Conservation (phyloP, 495 filamentous ascomycete species). For the Penicillium lividum region DNA sequence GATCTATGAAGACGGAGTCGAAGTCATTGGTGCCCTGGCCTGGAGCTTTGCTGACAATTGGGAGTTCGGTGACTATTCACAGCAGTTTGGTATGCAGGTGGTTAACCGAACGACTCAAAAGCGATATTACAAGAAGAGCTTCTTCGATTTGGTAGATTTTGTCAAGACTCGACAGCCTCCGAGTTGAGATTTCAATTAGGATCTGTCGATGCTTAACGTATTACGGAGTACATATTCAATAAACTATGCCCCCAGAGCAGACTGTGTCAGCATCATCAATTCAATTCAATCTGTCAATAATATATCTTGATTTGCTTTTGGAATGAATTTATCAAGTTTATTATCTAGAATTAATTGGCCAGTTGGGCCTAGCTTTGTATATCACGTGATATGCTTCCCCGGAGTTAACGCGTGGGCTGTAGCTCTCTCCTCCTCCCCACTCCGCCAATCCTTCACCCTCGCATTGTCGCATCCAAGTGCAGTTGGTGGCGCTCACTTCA, state of each 20-base stretch:
- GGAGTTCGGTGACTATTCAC: slow-evolving; percentile 45
- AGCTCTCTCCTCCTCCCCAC: not conserved
- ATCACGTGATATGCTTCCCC: not conserved
- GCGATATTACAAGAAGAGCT: slow-evolving; percentile 47
- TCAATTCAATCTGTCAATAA: too few species aligned
- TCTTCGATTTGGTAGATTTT: slow-evolving; percentile 51
- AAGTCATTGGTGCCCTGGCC: slow-evolving; percentile 46
- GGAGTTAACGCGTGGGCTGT: not conserved
- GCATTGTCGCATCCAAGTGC: not conserved
- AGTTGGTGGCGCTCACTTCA: not conserved
- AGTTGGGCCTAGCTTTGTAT: not conserved
- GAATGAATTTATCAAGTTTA: not conserved
- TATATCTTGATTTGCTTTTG: too few species aligned
- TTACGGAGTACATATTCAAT: too few species aligned
- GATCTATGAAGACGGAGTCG: slow-evolving; percentile 46
- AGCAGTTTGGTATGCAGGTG: slow-evolving; percentile 45
- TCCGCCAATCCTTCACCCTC: not conserved
- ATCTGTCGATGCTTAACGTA: too few species aligned
- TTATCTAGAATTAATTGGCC: not conserved
- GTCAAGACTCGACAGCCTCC: slow-evolving; percentile 25
- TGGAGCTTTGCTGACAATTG: slow-evolving; percentile 50
- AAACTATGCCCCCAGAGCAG: too few species aligned
- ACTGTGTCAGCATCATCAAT: too few species aligned
- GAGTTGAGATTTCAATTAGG: not conserved
- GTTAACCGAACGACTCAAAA: slow-evolving; percentile 44